Evolutionary conservation across 2,329 filamentous ascomycete genomes (phyloP).

Genomic region (Colletotrichum costaricense): DNA sequence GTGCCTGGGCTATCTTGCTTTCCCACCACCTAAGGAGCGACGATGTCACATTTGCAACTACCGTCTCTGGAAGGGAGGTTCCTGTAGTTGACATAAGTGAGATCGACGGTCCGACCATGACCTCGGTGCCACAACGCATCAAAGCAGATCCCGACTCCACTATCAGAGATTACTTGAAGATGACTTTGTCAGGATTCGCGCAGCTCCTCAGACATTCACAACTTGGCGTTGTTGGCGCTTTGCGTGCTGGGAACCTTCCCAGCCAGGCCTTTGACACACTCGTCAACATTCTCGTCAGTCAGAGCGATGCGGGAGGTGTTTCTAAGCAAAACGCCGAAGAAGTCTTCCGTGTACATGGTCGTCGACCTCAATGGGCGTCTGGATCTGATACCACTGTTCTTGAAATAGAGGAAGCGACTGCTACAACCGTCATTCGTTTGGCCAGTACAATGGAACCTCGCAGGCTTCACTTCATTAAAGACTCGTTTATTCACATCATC

Average conservation of each 20-base stretch:
- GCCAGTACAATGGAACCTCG: constrained; percentile 20
- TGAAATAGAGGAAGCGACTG: neutral
- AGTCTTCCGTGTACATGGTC: constrained; percentile 18
- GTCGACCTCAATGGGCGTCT: constrained; percentile 9
- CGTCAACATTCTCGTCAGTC: constrained; percentile 32
- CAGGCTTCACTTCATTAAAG: constrained; percentile 18
- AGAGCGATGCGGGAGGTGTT: neutral
- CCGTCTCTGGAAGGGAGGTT: constrained; percentile 54
- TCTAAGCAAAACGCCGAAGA: neutral
- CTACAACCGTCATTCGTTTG: constrained; percentile 1
- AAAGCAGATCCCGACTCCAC: constrained; percentile 30
- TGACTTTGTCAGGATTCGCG: constrained; percentile 35
- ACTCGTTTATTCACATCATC: constrained; percentile 15
- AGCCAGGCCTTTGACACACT: constrained; percentile 34
- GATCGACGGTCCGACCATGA: constrained; percentile 57
- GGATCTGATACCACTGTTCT: constrained; percentile 2
- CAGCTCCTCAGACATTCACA: constrained; percentile 40
- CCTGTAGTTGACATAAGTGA: constrained; percentile 56
- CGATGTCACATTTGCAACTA: constrained; percentile 54
- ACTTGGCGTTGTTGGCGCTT: constrained; percentile 38
- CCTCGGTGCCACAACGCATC: constrained; percentile 41
- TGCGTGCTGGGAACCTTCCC: neutral
- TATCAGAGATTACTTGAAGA: constrained; percentile 40
- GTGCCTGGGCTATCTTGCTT: constrained; percentile 37
- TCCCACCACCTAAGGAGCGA: constrained; percentile 39